phyloP scores from a whole-genome alignment of 2,329 filamentous ascomycete species.

The Aspergillus brunneoviolaceus region DNA sequence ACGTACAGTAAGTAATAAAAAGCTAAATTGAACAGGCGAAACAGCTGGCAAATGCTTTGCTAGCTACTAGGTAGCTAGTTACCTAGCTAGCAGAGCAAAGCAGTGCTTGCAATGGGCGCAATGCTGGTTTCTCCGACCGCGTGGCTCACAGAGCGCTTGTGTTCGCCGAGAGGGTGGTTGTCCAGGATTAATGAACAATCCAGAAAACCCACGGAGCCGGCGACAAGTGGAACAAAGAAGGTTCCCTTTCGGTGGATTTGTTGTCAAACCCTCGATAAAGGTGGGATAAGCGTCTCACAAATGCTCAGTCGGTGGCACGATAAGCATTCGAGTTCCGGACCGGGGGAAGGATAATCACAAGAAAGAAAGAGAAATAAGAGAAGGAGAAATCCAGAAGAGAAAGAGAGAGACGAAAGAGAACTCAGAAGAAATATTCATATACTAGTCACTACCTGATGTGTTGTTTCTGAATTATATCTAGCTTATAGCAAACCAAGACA shows the following conservation, averaged over 20 bases:
- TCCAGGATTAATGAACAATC: constrained; percentile 9
- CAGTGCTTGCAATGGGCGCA: background rate
- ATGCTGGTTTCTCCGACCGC: background rate
- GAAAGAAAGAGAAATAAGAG: too few relatives aligned
- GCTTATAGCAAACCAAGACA: too few relatives aligned
- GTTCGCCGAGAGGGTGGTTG: background rate
- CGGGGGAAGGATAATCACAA: background rate
- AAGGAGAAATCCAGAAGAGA: background rate
- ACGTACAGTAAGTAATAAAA: background rate
- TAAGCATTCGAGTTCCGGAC: constrained; percentile 3
- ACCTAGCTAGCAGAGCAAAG: too few relatives aligned
- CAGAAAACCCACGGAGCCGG: constrained; percentile 4
- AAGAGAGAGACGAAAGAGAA: background rate
- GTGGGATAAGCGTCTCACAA: constrained; percentile 5
- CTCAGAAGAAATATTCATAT: background rate
- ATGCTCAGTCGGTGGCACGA: constrained; percentile 3
- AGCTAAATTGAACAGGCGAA: background rate
- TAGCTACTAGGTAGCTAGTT: too few relatives aligned
- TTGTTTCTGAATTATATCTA: too few relatives aligned
- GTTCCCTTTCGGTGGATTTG: background rate
- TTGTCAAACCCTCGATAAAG: background rate
- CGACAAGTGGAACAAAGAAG: background rate
- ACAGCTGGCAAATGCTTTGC: background rate
- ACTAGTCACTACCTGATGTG: background rate
- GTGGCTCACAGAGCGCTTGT: constrained; percentile 2